These are phyloP conservation scores for Wickerhamomyces sp. DNA, from an alignment of 1,139 yeast species.

Conservation along the genomic window DNA sequence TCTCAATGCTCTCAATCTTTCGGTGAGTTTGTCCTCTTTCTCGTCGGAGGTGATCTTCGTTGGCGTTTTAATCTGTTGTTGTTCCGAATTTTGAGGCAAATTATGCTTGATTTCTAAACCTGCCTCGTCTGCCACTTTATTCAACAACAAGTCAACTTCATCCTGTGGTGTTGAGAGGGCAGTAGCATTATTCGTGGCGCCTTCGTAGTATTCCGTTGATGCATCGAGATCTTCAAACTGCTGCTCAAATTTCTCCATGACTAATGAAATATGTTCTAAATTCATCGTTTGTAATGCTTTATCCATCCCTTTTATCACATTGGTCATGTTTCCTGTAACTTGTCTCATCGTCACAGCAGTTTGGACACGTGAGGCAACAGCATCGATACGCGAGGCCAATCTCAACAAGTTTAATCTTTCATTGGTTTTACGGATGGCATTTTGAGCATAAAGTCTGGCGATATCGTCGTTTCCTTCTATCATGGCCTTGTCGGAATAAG, in stretches of 20 bases:
- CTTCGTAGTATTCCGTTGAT: slow-evolving; percentile 86
- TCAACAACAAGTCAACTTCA: slow-evolving; percentile 88
- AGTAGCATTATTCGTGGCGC: slow-evolving; percentile 81
- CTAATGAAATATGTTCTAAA: slow-evolving; percentile 82
- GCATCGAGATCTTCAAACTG: slow-evolving; percentile 97
- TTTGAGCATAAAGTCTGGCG: slow-evolving; percentile 91
- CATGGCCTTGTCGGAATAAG: slow-evolving; percentile 45
- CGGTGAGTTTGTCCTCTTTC: slow-evolving; percentile 83
- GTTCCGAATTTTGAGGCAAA: slow-evolving; percentile 32
- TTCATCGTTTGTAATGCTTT: slow-evolving; percentile 95
- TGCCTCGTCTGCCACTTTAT: slow-evolving; percentile 95
- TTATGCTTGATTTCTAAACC: slow-evolving; percentile 90
- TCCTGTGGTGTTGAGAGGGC: slow-evolving; percentile 93
- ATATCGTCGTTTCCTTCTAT: slow-evolving; percentile 86
- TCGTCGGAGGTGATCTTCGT: slow-evolving; percentile 55
- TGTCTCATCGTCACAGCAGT: slow-evolving; percentile 97
- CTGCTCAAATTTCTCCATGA: slow-evolving; percentile 94
- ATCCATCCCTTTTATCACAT: slow-evolving; percentile 94
- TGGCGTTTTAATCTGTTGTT: slow-evolving; percentile 31
- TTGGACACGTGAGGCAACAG: slow-evolving; percentile 93
- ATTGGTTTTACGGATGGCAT: slow-evolving; percentile 87
- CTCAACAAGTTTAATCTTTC: slow-evolving; percentile 80
- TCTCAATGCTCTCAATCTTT: slow-evolving; percentile 78
- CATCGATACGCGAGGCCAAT: slow-evolving; percentile 86
- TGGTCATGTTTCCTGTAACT: slow-evolving; percentile 91